A percentile compares a stretch with the other conserved stretches of the same genome.
These are phyloP conservation scores for Phalaenopsis hybrid DNA, from an alignment of 116 monocot genomes.

Conservation along the genomic window DNA sequence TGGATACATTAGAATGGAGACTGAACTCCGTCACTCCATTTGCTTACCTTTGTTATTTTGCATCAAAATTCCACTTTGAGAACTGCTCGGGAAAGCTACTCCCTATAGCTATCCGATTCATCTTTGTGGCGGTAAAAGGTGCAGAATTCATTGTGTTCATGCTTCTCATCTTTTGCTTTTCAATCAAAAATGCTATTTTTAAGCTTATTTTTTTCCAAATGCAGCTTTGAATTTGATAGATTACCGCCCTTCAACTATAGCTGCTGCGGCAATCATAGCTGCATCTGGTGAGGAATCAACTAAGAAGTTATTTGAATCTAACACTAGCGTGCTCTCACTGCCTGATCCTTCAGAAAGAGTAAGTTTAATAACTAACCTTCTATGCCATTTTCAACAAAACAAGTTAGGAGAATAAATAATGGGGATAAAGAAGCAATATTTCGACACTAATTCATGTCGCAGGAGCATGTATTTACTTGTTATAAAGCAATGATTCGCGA, in stretches of 20 bases:
- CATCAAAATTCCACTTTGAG: constrained; percentile 27
- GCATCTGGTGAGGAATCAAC: constrained; percentile 37
- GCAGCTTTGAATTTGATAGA: constrained; percentile 55
- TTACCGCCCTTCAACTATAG: constrained; percentile 50
- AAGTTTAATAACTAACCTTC: constrained; percentile 12
- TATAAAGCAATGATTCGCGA: constrained; percentile 9
- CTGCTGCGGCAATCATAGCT: constrained; percentile 56
- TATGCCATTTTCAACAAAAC: background rate
- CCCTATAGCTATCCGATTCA: constrained; percentile 31
- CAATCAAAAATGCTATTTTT: background rate
- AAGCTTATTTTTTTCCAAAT: background rate
- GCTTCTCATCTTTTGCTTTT: background rate
- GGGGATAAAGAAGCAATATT: background rate
- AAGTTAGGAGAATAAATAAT: background rate
- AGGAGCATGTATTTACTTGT: constrained; percentile 9
- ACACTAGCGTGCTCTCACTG: constrained; percentile 19
- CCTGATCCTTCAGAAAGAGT: constrained; percentile 41
- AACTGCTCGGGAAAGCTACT: constrained; percentile 12
- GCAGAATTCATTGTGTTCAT: constrained; percentile 1
- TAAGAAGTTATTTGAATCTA: constrained; percentile 26
- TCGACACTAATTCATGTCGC: background rate
- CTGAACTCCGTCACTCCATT: constrained; percentile 76
- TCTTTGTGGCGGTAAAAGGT: constrained; percentile 55
- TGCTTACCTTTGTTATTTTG: constrained; percentile 53
- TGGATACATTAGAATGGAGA: constrained; percentile 66